Evolutionary conservation across 495 filamentous ascomycete species (phyloP).

Genomic region (Penicillium robsamsonii): DNA sequence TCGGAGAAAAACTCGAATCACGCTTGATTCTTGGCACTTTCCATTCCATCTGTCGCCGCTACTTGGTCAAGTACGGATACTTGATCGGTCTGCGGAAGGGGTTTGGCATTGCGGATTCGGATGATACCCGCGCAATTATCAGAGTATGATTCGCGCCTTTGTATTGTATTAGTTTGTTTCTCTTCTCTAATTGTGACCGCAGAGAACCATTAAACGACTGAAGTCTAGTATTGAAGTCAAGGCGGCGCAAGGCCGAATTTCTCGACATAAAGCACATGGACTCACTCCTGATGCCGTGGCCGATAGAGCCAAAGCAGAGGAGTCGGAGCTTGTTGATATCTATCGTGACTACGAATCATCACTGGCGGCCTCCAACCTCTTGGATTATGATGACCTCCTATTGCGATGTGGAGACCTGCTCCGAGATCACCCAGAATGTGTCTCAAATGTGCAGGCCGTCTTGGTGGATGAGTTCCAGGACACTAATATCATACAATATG

Average conservation of each 20-base stretch:
- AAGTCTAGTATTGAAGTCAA: constrained; percentile 66
- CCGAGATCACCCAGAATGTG: constrained; percentile 72
- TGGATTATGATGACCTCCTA: constrained; percentile 96
- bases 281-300: constrained; percentile 44
- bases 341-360: constrained; percentile 78
- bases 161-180: constrained; percentile 5
- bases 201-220: constrained; percentile 77
- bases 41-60: constrained; percentile 87
- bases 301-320: constrained; percentile 47
- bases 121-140: constrained; percentile 74
- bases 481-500: constrained; percentile 93
- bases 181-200: constrained; percentile 16
- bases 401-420: constrained; percentile 82
- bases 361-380: constrained; percentile 70
- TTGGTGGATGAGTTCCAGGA: constrained; percentile 99
- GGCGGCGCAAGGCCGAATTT: constrained; percentile 71
- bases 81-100: constrained; percentile 76
- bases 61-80: constrained; percentile 81
- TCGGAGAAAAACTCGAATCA: constrained; percentile 74
- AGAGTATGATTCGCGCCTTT: constrained; percentile 28
- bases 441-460: constrained; percentile 86
- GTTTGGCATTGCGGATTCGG: constrained; percentile 91
- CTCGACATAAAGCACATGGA: constrained; percentile 78
- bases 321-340: constrained; percentile 70
- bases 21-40: constrained; percentile 91